A percentile compares a stretch with the other conserved stretches of the same genome.
These are phyloP conservation scores for Sicyos edulis DNA, from an alignment of 306 rosid species.

Conservation along the genomic window DNA sequence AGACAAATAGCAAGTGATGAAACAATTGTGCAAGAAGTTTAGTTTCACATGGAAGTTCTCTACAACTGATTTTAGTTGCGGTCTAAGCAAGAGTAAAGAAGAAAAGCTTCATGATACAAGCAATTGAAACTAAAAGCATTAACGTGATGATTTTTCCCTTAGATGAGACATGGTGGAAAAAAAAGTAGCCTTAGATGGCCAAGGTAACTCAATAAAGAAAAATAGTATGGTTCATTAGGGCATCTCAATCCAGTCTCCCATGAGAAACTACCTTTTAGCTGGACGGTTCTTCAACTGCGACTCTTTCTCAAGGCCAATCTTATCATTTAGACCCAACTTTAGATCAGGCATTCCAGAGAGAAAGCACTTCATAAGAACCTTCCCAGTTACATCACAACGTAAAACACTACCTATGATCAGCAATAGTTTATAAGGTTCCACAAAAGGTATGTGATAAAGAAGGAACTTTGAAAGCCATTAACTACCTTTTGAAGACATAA, in stretches of 20 bases:
- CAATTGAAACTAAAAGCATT: background rate
- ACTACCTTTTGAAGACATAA: slow-evolving; percentile 91
- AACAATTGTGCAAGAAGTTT: background rate
- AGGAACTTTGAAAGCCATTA: slow-evolving; percentile 18
- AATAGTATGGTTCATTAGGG: background rate
- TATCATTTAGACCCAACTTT: slow-evolving; percentile 92
- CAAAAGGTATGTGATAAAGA: slow-evolving; percentile 7
- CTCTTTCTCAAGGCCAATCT: slow-evolving; percentile 97
- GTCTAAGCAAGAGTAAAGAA: background rate
- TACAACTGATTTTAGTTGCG: background rate
- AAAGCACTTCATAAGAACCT: slow-evolving; percentile 92
- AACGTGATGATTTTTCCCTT: background rate
- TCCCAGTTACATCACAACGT: slow-evolving; percentile 88
- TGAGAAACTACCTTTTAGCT: slow-evolving; percentile 56
- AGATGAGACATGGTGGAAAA: background rate
- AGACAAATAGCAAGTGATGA: background rate
- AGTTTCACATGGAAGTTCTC: background rate
- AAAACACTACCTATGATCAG: slow-evolving; percentile 64
- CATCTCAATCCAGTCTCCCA: slow-evolving; percentile 18
- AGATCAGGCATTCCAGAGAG: slow-evolving; percentile 97
- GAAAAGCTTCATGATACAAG: background rate
- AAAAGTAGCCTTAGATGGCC: background rate
- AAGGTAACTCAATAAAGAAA: slow-evolving; percentile 19
- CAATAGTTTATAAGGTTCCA: slow-evolving; percentile 28
- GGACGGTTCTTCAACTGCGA: slow-evolving; percentile 82